Base-by-base conservation (phyloP, 176 grass and related monocot species). In the Chrysopogon serrulatus region DNA sequence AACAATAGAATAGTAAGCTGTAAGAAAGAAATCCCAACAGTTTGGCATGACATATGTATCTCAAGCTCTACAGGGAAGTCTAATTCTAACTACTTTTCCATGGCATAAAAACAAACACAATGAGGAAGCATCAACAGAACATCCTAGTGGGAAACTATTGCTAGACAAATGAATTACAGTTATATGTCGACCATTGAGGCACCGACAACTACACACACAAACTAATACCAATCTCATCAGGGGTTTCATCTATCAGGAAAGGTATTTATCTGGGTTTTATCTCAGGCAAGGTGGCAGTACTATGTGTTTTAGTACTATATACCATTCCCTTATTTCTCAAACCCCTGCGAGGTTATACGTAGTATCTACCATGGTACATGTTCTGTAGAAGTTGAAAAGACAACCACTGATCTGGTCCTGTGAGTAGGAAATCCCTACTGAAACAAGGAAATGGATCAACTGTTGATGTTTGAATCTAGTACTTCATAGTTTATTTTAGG, bases 81-180 rank as follows among this genome's bases (percentile, higher is more conserved):
- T 37, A 18, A 36, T 45, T 36, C 5, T 18, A 65, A 48, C 5
- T 70, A 70, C 42, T 42, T 84, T 19, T 48, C 18, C 26, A 77
- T 89, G 10, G 17, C 63, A 71, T 13, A 63, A 83, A 73, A 75
- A 31, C 68, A 56, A 53, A 68, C 62, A 89, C 45, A 61, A 51
- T 62, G 11, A 76, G 9, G 6, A 16, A 69, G 31, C 62, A 76
- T 61, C 62, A 61, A 31, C 44, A 17, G 56, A 77, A 19, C 28
- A 74, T 84, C 16, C 31, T 68, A 62, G 19, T 12, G 14, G 17
- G 3, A 10, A 67, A 10, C 24, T 33, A 49, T 45, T 4, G 17
- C 31, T 59, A 39, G 60, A 42, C 32, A 40, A 75, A 76, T 51
- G 59, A 18, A 72, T 61, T 24, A 80, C 23, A 68, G 11, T 76